Base-by-base conservation (phyloP, 73 alveolate genomes). In the Paramecium octaurelia region DNA sequence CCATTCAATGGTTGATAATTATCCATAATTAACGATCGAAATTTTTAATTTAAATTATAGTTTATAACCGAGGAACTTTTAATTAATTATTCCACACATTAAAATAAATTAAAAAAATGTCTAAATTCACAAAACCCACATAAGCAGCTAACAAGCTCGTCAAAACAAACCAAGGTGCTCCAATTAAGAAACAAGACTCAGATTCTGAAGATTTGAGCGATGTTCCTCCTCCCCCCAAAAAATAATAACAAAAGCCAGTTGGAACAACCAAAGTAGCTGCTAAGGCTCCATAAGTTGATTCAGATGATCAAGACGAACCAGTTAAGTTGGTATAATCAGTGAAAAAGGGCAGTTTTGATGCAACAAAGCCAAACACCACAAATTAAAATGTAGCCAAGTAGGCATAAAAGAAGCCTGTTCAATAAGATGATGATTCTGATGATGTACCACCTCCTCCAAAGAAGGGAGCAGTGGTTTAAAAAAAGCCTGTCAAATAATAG, bases 381-480 rank as follows among this genome's bases (percentile, higher is more conserved):
- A 64, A 64, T 64, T 31, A 64, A 64, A 64, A 73, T 73, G 60
- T 43, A 9, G 58, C 38, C 21, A 73, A 73, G 38, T 21, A 31
- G 34, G 87, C 5, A 23, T 20, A 29, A 20, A 73, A 73, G 68
- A 73, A 73, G 87, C 60, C 85, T 12, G 50, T 23, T n/a, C 85
- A 20, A 68, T 40, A 23, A 18, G 85, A 68, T 68, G 85, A 68
- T 11, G 85, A 68, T 18, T 68, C 85, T 8, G 85, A 68, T 68
- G 85, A 68, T 68, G 85, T 68, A 9, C 85, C 85, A 68, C 85
- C 85, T 27, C 48, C 85, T 29, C 85, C 85, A 23, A 68, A 68
- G 46, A 68, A 68, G 46, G 85, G 50, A 21, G 85, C 46, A 18
- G 85, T 29, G 23, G 73, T 58, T 58, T 58, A 58, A 58, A 68